Percentiles rank a stretch among this genome's conserved stretches.
These are phyloP conservation scores for Scheffersomyces cryptocercus DNA, from an alignment of 1,139 yeast genomes.

Conservation along the genomic window DNA sequence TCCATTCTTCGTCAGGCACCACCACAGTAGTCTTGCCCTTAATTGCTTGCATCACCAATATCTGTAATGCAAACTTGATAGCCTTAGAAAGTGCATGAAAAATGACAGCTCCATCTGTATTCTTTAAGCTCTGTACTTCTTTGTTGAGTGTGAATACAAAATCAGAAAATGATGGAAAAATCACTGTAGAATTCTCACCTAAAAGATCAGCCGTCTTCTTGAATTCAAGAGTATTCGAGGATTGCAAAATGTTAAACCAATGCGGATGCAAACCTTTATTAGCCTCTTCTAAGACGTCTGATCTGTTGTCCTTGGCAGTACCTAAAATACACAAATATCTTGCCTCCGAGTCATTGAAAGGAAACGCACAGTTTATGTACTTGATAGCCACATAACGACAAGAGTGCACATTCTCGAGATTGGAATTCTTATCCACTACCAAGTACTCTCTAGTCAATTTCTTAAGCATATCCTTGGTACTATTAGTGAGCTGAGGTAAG, in stretches of 20 bases:
- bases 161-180: conserved; percentile 46
- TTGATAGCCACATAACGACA: conserved; percentile 67
- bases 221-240: conserved; percentile 35
- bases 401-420: conserved; percentile 29
- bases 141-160: conserved; percentile 29
- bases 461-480: conserved; percentile 46
- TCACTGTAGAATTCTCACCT: conserved; percentile 26
- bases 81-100: conserved; percentile 39
- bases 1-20: conserved; percentile 76
- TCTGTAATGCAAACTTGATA: conserved; percentile 50
- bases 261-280: conserved; percentile 81
- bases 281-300: conserved; percentile 82
- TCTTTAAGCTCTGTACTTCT: conserved; percentile 22
- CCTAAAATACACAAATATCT: conserved; percentile 71
- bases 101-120: conserved; percentile 20
- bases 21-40: conserved; percentile 54
- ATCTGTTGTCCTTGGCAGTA: conserved; percentile 53
- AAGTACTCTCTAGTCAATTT: conserved; percentile 43
- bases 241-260: conserved; percentile 53
- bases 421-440: conserved; percentile 14
- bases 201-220: conserved; percentile 46
- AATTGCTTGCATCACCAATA: conserved; percentile 66
- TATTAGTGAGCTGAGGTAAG: conserved; percentile 40
- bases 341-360: conserved; percentile 69
- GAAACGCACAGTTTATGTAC: conserved; percentile 62